Base-by-base conservation (phyloP, 1,139 yeast genomes). In the Pichia sp. region DNA sequence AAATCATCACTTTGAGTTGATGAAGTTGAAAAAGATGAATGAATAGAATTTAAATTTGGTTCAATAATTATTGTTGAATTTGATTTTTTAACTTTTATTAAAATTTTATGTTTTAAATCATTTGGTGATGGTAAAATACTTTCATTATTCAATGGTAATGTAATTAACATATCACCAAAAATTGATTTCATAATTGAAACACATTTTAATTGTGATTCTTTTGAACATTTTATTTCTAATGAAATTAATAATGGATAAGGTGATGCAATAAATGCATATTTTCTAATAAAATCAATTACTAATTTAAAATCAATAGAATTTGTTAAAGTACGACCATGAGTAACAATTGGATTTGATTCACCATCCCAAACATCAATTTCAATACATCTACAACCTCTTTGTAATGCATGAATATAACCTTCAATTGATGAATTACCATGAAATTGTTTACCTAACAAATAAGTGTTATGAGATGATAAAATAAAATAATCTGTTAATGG, bases 341-440 rank as follows among this genome's bases (percentile, higher is more conserved):
- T 84, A 0, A 94, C 97, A 0, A 87, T 78, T 0, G 98, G 98
- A 3, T 83, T 59, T 3, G 25, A 29, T 29, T 67, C 72, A 8
- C 95, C 94, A 67, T 92, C 96, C 98, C 98, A 94, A 28, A 94
- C 75, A 65, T 94, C 99, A 40, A 94, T 80, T 61, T 94, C 99
- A 28, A 94, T 74, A 56, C 97, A 89, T 43, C 96, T 72, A 59
- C 97, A 92, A 1, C 98, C 97, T 49, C 89, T 78, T 60, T 89
- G 96, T 45, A 94, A 68, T 0, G 88, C 95, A 47, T 85, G 76
- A n/a, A 88, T 82, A 58, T 92, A 94, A 0, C 95, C 96, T 60
- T 92, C 97, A 1, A 88, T 79, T 0, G 96, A 86, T 0, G 97
- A 86, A 18, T 78, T 81, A n/a, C 94, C 96, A 1, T 83, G 95